These are phyloP conservation scores for Termitomyces sp. DNA, from an alignment of 768 basidiomycete species.

Conservation along the genomic window DNA sequence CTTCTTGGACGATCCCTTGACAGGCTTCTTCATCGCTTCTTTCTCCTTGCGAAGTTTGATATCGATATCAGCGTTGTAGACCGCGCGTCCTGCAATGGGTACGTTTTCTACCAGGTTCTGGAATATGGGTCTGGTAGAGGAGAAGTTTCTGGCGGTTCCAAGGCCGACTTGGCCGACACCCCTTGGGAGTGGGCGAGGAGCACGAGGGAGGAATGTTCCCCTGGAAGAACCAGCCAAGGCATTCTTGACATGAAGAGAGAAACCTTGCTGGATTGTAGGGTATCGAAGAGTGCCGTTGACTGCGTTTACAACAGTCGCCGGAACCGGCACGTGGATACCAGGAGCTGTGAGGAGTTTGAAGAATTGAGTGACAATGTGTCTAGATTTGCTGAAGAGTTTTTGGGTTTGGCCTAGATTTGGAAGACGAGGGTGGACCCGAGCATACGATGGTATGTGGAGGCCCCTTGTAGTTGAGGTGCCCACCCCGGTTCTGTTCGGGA, in stretches of 20 bases:
- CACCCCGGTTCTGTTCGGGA: slow-evolving; percentile 23
- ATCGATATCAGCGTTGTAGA: slow-evolving; percentile 74
- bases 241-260: slow-evolving; percentile 54
- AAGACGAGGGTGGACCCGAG: slow-evolving; percentile 27
- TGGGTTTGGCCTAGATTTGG: slow-evolving; percentile 33
- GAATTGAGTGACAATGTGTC: slow-evolving; percentile 51
- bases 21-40: slow-evolving; percentile 22
- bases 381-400: slow-evolving; percentile 49
- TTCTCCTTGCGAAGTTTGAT: slow-evolving; percentile 46
- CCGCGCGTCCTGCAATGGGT: slow-evolving; percentile 69
- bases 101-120: slow-evolving; percentile 78
- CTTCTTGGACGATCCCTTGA: slow-evolving; percentile 20
- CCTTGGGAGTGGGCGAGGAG: slow-evolving; percentile 41
- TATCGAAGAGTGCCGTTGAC: slow-evolving; percentile 27
- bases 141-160: slow-evolving; percentile 73
- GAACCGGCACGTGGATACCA: slow-evolving; percentile 33
- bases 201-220: slow-evolving; percentile 55
- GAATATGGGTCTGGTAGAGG: slow-evolving; percentile 69
- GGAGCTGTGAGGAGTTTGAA: slow-evolving; percentile 57
- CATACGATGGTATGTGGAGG: slow-evolving; percentile 41
- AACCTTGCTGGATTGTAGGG: slow-evolving; percentile 45
- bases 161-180: slow-evolving; percentile 67
- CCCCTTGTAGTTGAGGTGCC: slow-evolving; percentile 28
- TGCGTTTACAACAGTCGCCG: slow-evolving; percentile 21
- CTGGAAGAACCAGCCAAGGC: slow-evolving; percentile 45